Evolutionary conservation across 139 green algal genomes (phyloP).

Genomic region (Chlorella vulgaris): DNA sequence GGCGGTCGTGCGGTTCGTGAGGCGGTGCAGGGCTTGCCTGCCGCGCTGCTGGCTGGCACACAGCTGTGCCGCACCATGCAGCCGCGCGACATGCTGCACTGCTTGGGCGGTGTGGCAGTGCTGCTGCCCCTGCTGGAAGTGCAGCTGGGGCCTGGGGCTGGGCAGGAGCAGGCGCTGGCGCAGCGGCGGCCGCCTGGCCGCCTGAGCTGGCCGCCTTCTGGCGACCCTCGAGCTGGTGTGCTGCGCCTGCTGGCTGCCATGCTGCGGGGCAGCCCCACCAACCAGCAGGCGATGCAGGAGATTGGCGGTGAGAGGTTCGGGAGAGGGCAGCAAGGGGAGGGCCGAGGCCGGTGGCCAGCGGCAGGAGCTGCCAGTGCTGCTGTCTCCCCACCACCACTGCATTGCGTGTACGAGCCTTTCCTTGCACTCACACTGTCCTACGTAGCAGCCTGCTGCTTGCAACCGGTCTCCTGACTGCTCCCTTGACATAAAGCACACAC

Average conservation of each 20-base stretch:
- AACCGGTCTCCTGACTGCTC: neutral
- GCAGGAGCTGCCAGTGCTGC: too few species aligned
- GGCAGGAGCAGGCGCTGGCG: neutral
- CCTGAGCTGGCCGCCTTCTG: neutral
- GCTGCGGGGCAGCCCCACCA: constrained; percentile 44
- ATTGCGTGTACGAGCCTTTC: too few species aligned
- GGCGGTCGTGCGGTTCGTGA: constrained; percentile 2
- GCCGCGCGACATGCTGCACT: constrained; percentile 54
- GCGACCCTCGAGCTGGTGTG: constrained; percentile 27
- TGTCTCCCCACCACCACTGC: too few species aligned
- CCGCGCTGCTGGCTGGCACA: constrained; percentile 44
- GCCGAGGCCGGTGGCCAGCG: too few species aligned
- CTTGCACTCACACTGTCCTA: too few species aligned
- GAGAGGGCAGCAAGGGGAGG: neutral
- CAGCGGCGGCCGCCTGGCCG: neutral
- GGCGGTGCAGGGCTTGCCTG: constrained; percentile 29
- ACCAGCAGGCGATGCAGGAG: constrained; percentile 44
- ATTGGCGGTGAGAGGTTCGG: constrained; percentile 17
- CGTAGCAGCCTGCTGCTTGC: neutral
- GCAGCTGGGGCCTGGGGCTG: neutral
- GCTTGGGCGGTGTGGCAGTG: constrained; percentile 53
- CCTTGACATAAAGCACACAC: neutral
- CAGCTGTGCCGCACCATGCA: constrained; percentile 54
- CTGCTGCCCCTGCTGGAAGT: constrained; percentile 52
- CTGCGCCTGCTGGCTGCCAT: constrained; percentile 35